phyloP scores from a whole-genome alignment of 441 rosid species.

The Cnidoscolus chayamansa region DNA sequence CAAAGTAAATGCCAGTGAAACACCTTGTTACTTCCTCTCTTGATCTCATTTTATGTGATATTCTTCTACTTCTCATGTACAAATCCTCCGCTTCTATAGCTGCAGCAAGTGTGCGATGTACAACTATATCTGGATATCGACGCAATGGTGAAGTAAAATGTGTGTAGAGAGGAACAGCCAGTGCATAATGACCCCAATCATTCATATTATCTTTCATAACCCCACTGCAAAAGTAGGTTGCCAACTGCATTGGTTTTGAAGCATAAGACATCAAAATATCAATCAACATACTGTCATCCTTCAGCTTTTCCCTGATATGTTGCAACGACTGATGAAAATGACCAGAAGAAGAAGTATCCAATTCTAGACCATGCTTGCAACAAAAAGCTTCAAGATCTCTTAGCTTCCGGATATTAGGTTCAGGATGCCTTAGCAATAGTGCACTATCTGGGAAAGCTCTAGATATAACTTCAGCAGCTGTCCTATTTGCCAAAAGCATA shows the following conservation, averaged over 20 bases:
- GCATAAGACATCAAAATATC: constrained; percentile 69
- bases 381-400: constrained; percentile 82
- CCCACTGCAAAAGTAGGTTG: constrained; percentile 84
- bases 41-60: constrained; percentile 16
- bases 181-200: constrained; percentile 85
- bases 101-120: constrained; percentile 80
- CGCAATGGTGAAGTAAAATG: constrained; percentile 95
- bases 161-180: constrained; percentile 81
- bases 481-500: constrained; percentile 85
- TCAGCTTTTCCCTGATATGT: constrained; percentile 53
- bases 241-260: constrained; percentile 74
- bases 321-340: constrained; percentile 59
- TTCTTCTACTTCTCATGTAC: constrained; percentile 35
- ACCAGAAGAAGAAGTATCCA: constrained; percentile 77
- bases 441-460: constrained; percentile 79
- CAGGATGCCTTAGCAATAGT: constrained; percentile 83
- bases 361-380: constrained; percentile 60
- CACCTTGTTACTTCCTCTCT: constrained; percentile 34
- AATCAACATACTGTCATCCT: constrained; percentile 61
- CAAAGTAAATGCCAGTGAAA: constrained; percentile 60
- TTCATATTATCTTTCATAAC: constrained; percentile 43
- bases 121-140: constrained; percentile 84
- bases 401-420: constrained; percentile 80
- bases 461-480: constrained; percentile 88
- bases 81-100: constrained; percentile 74